Base-by-base conservation (phyloP, 225 moss, liverwort and hornwort species). In the Pseudoscleropodium purum region DNA sequence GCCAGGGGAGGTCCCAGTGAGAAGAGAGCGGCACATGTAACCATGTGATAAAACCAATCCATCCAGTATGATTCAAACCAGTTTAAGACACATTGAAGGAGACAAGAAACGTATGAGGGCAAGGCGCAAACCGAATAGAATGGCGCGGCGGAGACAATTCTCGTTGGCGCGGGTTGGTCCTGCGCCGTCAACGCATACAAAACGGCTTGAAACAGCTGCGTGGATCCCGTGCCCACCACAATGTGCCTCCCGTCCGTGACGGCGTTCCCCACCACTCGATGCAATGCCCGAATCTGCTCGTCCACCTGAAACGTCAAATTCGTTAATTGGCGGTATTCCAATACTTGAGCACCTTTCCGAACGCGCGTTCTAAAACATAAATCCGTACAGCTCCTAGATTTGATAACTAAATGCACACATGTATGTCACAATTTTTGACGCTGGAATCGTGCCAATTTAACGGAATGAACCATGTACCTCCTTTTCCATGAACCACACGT, bases 191-290 rank as follows among this genome's bases (percentile, higher is more conserved):
- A 88, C 34, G 97, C 96, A 82, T 94, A 97, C 59, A 97, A 89
- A 84, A 94, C 91, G 36, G 97, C 97, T 87, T 97, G 97, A 57
- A 90, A 94, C 31, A 97, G 87, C 92, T 97, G 97, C 21, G 97
- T 97, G 66, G 97, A 97, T 54, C 97, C 97, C 43, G 96, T 95
- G 73, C 97, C 97, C 75, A 97, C 93, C 69, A 97, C 96, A 84
- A 97, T 94, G 85, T 96, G 89, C 89, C 94, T 89, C 30, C 87
- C 96, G 51, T 96, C 90, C 18, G 95, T 96, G 73, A 95, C 94
- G 25, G 96, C 96, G 90, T 97, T 97, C 19, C 97, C 97, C 45
- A 94, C 96, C 30, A 94, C 86, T 41, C 87, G 67, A 88, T 97
- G 97, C 87, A 96, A 64, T 36, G 90, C 84, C 56, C 97, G 94